phyloP scores from a whole-genome alignment of 78 protist genomes.

The Salpingoeca rosetta region DNA sequence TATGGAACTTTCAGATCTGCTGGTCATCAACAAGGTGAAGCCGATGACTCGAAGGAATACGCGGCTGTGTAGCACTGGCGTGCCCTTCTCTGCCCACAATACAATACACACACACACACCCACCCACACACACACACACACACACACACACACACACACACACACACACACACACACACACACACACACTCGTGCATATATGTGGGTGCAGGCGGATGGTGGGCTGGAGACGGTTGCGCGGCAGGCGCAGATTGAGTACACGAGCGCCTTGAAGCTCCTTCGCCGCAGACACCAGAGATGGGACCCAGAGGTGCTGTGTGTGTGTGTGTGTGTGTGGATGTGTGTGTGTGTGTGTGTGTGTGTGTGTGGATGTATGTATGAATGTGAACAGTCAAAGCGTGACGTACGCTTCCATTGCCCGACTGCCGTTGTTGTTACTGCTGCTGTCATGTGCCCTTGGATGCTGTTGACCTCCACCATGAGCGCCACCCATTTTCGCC shows the following conservation, averaged over 20 bases:
- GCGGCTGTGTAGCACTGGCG: neutral
- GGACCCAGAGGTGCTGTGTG: slow-evolving; percentile 8
- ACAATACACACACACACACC: too few relatives aligned
- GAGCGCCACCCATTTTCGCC: neutral
- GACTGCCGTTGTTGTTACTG: neutral
- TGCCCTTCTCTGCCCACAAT: neutral
- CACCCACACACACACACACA: too few relatives aligned
- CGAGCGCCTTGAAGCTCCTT: slow-evolving; percentile 42
- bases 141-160: too few relatives aligned
- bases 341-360: neutral
- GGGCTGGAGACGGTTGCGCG: slow-evolving; percentile 49
- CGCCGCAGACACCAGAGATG: slow-evolving; percentile 42
- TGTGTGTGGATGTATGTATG: too few relatives aligned
- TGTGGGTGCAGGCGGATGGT: slow-evolving; percentile 62
- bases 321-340: too few relatives aligned
- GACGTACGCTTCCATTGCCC: neutral
- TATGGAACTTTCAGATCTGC: slow-evolving; percentile 78
- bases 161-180: too few relatives aligned
- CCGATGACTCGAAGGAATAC: neutral
- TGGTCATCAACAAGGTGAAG: slow-evolving; percentile 72
- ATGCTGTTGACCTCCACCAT: neutral
- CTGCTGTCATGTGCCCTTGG: neutral
- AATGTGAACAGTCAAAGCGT: neutral
- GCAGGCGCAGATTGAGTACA: slow-evolving; percentile 42
- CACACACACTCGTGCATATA: too few relatives aligned